A percentile compares a stretch with the other conserved stretches of the same genome.
Evolutionary conservation across 768 basidiomycete species (phyloP).

Genomic region (Sistotremastrum suecicum): DNA sequence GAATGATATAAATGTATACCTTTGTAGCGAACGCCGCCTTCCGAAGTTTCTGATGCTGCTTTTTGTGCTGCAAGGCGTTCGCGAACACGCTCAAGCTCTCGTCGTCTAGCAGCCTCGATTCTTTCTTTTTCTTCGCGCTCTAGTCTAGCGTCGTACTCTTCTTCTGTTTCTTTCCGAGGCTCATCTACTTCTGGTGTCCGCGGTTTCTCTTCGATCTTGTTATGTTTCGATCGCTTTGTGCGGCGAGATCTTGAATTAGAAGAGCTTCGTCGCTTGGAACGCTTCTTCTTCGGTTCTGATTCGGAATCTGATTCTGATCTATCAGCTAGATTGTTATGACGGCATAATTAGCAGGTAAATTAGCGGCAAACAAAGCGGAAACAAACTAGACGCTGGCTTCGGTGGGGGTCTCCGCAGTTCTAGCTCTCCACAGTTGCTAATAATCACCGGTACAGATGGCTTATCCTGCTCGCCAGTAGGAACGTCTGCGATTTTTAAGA

Average conservation of each 20-base stretch:
- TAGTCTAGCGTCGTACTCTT: conserved; percentile 56
- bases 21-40: conserved; percentile 50
- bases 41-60: conserved; percentile 20
- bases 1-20: conserved; percentile 21
- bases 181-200: conserved; percentile 1
- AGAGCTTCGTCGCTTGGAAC: no score
- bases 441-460: conserved; percentile 49
- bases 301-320: no score
- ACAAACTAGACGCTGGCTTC: background rate
- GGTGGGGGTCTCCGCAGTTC: conserved; percentile 38
- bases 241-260: no score
- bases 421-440: conserved; percentile 75
- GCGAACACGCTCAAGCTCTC: conserved; percentile 28
- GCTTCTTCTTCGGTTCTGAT: no score
- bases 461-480: conserved; percentile 64
- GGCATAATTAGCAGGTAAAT: no score
- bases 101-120: conserved; percentile 29
- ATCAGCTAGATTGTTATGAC: no score
- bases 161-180: conserved; percentile 41
- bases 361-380: no score
- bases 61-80: conserved; percentile 19
- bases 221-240: conserved; percentile 1
- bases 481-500: conserved; percentile 44
- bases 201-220: conserved; percentile 7
- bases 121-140: conserved; percentile 56